phyloP scores from a whole-genome alignment of 768 basidiomycete species.

The Suillus americanus region DNA sequence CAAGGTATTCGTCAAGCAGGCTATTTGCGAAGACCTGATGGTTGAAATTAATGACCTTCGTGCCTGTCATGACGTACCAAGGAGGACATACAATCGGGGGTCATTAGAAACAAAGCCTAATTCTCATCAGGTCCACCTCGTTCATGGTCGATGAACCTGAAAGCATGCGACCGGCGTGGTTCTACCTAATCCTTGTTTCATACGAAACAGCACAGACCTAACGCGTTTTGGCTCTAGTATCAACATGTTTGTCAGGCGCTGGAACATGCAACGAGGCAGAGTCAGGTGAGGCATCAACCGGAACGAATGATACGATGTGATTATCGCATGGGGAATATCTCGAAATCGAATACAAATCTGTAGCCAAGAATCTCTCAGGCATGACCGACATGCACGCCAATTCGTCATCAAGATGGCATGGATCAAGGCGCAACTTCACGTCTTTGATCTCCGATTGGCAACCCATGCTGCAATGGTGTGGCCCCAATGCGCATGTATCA shows the following conservation, averaged over 20 bases:
- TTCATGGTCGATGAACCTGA: conserved; percentile 10
- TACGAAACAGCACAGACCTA: background rate
- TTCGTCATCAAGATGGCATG: background rate
- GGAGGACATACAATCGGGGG: conserved; percentile 10
- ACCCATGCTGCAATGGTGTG: background rate
- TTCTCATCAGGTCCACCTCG: conserved; percentile 10
- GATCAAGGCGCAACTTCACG: conserved; percentile 1
- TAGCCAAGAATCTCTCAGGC: conserved; percentile 1
- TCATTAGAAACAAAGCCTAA: conserved; percentile 25
- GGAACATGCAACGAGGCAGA: conserved; percentile 2
- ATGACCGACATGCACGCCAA: background rate
- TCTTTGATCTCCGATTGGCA: background rate
- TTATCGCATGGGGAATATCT: conserved; percentile 1
- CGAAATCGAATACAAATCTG: background rate
- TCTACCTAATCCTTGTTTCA: background rate
- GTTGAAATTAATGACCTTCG: conserved; percentile 12
- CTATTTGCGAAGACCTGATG: conserved; percentile 10
- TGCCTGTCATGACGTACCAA: conserved; percentile 31
- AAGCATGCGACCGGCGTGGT: conserved; percentile 10
- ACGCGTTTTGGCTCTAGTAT: background rate
- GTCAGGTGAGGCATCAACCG: conserved; percentile 5
- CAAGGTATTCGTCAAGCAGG: conserved; percentile 13
- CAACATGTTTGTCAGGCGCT: background rate
- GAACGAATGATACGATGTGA: background rate
- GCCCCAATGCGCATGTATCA: background rate